phyloP scores from a whole-genome alignment of 2,329 filamentous ascomycete genomes.

The Cladosporium colombiae region DNA sequence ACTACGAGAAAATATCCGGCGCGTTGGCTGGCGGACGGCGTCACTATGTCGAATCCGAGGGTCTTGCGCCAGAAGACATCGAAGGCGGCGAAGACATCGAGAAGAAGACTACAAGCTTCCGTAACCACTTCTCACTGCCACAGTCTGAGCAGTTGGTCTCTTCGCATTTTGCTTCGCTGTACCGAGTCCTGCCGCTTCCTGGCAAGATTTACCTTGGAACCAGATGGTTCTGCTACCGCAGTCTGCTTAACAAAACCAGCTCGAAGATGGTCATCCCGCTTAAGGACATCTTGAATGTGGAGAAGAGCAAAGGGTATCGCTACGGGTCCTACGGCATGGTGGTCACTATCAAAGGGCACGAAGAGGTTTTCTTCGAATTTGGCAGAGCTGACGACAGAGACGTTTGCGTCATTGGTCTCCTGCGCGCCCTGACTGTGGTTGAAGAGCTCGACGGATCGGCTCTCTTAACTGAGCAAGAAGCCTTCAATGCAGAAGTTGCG shows the following conservation, averaged over 20 bases:
- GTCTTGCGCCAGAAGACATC: constrained; percentile 62
- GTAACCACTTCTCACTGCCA: constrained; percentile 86
- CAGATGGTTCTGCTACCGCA: constrained; percentile 87
- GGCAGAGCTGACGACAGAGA: constrained; percentile 74
- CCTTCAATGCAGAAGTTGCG: constrained; percentile 62
- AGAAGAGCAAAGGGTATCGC: constrained; percentile 93
- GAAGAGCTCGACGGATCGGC: constrained; percentile 71
- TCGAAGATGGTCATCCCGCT: constrained; percentile 91
- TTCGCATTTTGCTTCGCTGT: constrained; percentile 89
- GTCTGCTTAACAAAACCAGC: constrained; percentile 80
- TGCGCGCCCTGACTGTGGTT: constrained; percentile 72
- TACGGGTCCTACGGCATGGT: constrained; percentile 89
- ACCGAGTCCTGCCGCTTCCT: constrained; percentile 85
- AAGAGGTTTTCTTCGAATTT: constrained; percentile 97
- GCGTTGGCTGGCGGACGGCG: constrained; percentile 93
- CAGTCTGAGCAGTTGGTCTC: constrained; percentile 79
- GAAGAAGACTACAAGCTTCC: constrained; percentile 68
- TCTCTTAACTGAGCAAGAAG: constrained; percentile 66
- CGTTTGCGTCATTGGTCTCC: constrained; percentile 80
- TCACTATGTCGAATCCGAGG: constrained; percentile 78
- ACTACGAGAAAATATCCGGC: constrained; percentile 92
- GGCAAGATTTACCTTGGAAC: constrained; percentile 96
- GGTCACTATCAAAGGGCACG: constrained; percentile 88
- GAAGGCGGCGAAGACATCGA: constrained; percentile 58
- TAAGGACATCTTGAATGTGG: constrained; percentile 86